Conservation (phyloP, 768 basidiomycete species). For the Mycena polygramma region DNA sequence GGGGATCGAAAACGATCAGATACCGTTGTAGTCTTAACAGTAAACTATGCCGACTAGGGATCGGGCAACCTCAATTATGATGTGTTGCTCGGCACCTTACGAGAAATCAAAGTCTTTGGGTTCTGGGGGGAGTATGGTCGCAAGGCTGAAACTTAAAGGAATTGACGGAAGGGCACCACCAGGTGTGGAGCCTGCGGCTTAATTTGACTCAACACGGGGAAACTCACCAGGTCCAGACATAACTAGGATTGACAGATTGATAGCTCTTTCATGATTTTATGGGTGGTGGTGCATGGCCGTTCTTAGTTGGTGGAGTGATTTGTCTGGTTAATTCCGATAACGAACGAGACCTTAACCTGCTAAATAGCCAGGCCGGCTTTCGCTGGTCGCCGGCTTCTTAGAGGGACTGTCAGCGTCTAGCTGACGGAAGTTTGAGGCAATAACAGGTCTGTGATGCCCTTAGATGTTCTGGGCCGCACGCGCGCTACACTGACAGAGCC, state of each 20-base stretch:
- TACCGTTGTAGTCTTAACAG: conserved; percentile 53
- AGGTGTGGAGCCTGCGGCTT: conserved; percentile 81
- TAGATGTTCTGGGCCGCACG: conserved; percentile 53
- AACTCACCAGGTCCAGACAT: conserved; percentile 87
- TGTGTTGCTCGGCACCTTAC: conserved; percentile 85
- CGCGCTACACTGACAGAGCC: conserved; percentile 91
- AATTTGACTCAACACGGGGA: conserved; percentile 89
- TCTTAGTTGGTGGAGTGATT: conserved; percentile 94
- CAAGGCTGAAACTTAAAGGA: conserved; percentile 68
- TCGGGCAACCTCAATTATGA: conserved; percentile 60
- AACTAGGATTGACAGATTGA: conserved; percentile 85
- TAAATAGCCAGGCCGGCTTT: conserved; percentile 88
- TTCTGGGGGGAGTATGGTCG: conserved; percentile 72
- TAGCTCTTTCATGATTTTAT: conserved; percentile 89
- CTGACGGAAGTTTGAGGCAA: conserved; percentile 90
- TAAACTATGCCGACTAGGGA: conserved; percentile 14
- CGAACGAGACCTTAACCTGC: conserved; percentile 94
- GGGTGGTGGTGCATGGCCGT: conserved; percentile 91
- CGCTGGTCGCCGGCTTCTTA: conserved; percentile 85
- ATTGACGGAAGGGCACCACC: conserved; percentile 75
- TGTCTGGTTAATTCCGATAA: conserved; percentile 98
- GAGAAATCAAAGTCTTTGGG: conserved; percentile 93
- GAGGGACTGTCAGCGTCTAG: conserved; percentile 87
- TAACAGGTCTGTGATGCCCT: conserved; percentile 92
- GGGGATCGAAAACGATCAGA: conserved; percentile 89